Percentiles rank a stretch among this genome's conserved stretches.
Evolutionary conservation across 768 basidiomycete genomes (phyloP).

Genomic region (Boletus subcaerulescens): DNA sequence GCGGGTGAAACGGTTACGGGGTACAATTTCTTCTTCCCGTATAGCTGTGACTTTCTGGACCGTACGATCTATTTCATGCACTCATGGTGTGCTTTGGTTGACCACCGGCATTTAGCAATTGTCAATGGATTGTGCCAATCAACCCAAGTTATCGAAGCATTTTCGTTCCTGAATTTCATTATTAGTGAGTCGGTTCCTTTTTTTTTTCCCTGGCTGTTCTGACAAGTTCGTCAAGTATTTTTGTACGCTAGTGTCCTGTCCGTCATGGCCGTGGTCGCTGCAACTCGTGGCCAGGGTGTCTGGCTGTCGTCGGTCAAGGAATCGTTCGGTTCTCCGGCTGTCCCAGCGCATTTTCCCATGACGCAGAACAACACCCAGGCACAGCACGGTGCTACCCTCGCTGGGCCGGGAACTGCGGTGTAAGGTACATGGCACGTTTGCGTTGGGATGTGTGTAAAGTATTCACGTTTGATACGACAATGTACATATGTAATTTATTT

Average conservation of each 20-base stretch:
- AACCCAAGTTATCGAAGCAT: slow-evolving; percentile 31
- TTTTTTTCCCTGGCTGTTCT: not conserved
- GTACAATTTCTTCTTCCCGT: slow-evolving; percentile 1
- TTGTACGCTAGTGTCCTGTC: slow-evolving; percentile 28
- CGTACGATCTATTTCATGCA: slow-evolving; percentile 3
- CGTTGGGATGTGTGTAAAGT: no score
- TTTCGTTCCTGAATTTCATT: slow-evolving; percentile 38
- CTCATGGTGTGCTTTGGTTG: not conserved
- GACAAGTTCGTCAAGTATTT: slow-evolving; percentile 27
- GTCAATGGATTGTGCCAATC: slow-evolving; percentile 25
- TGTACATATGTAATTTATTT: no score
- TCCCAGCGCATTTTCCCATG: slow-evolving; percentile 16
- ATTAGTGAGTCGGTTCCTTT: slow-evolving; percentile 22
- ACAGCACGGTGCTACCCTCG: not conserved
- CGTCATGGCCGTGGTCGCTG: slow-evolving; percentile 26
- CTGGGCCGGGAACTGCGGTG: no score
- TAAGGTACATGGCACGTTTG: no score
- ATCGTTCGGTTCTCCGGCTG: slow-evolving; percentile 15
- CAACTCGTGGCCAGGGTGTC: slow-evolving; percentile 26
- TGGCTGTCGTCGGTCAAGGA: slow-evolving; percentile 36
- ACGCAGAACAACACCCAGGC: slow-evolving; percentile 5
- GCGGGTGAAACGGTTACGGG: slow-evolving; percentile 27
- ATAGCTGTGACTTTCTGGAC: slow-evolving; percentile 2
- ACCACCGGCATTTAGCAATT: slow-evolving; percentile 10
- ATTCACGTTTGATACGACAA: no score